Percentiles rank a stretch among this genome's conserved stretches.
Conservation (phyloP, 345 rosid species). For the Passiflora organensis region DNA sequence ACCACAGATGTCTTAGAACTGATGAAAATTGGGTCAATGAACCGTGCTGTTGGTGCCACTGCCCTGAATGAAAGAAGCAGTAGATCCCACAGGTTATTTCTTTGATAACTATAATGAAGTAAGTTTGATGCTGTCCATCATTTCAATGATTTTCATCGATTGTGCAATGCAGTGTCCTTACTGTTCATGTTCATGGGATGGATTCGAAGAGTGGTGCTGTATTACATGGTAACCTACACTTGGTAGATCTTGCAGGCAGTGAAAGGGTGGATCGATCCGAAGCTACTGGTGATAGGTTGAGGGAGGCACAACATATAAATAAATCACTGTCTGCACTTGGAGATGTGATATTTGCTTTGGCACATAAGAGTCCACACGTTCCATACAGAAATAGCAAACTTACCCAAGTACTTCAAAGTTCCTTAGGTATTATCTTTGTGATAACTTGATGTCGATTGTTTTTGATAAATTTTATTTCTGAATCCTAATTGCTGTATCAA, state of each 20-base stretch:
- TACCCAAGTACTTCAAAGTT: constrained; percentile 98
- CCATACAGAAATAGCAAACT: constrained; percentile 96
- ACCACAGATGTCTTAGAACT: constrained; percentile 79
- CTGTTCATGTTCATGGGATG: constrained; percentile 81
- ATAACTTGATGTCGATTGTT: neutral
- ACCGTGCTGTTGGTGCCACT: constrained; percentile 88
- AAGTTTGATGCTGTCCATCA: neutral
- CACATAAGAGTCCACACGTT: constrained; percentile 80
- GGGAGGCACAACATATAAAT: constrained; percentile 95
- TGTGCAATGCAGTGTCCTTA: constrained; percentile 63
- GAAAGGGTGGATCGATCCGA: constrained; percentile 97
- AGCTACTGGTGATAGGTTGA: constrained; percentile 91
- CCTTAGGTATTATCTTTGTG: constrained; percentile 50
- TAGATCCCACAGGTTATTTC: constrained; percentile 87
- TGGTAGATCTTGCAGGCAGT: constrained; percentile 98
- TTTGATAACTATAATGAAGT: constrained; percentile 7
- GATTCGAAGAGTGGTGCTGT: constrained; percentile 64
- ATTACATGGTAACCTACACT: constrained; percentile 75
- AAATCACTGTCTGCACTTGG: constrained; percentile 94
- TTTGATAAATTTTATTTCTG: neutral
- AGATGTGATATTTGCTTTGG: constrained; percentile 86
- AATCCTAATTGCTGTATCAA: neutral
- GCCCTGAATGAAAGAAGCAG: constrained; percentile 95
- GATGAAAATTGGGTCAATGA: constrained; percentile 74
- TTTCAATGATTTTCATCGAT: neutral